Evolutionary conservation across 805 yeast species (phyloP).

Genomic region (Brettanomyces naardenensis): DNA sequence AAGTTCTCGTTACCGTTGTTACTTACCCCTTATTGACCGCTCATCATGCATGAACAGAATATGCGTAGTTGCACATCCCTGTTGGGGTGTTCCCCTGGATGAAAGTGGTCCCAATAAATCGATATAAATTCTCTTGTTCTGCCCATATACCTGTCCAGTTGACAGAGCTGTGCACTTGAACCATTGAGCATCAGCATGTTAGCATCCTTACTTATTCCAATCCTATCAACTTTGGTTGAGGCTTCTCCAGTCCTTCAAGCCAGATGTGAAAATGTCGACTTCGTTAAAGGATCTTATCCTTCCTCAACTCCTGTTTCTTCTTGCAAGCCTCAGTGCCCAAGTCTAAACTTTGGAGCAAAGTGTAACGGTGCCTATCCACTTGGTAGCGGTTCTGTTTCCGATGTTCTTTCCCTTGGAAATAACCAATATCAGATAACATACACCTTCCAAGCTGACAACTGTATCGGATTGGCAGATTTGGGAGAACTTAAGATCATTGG

Average conservation of each 20-base stretch:
- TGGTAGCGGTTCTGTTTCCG: conserved; percentile 4
- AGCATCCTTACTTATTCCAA: background rate
- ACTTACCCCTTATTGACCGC: too few species aligned
- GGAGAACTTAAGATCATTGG: conserved; percentile 16
- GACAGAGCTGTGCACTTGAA: too few species aligned
- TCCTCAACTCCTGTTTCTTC: conserved; percentile 1
- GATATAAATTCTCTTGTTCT: too few species aligned
- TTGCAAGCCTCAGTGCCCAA: conserved; percentile 1
- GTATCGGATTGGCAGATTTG: conserved; percentile 6
- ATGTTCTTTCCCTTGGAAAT: conserved; percentile 1
- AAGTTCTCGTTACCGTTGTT: too few species aligned
- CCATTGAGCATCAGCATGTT: background rate
- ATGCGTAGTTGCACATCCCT: too few species aligned
- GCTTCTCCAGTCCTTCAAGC: background rate
- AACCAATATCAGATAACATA: conserved; percentile 4
- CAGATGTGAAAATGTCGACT: conserved; percentile 3
- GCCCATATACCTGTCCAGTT: too few species aligned
- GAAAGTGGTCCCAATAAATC: too few species aligned
- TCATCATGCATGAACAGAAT: too few species aligned
- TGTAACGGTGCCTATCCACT: conserved; percentile 8
- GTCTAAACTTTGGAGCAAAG: conserved; percentile 1
- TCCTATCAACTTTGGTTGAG: background rate
- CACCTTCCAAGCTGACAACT: conserved; percentile 4
- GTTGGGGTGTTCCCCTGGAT: too few species aligned
- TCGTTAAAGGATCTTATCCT: conserved; percentile 6